Percentiles rank a stretch among this genome's conserved stretches.
phyloP scores from a whole-genome alignment of 2,329 filamentous ascomycete species.

The Arthrobotrys megalospora region DNA sequence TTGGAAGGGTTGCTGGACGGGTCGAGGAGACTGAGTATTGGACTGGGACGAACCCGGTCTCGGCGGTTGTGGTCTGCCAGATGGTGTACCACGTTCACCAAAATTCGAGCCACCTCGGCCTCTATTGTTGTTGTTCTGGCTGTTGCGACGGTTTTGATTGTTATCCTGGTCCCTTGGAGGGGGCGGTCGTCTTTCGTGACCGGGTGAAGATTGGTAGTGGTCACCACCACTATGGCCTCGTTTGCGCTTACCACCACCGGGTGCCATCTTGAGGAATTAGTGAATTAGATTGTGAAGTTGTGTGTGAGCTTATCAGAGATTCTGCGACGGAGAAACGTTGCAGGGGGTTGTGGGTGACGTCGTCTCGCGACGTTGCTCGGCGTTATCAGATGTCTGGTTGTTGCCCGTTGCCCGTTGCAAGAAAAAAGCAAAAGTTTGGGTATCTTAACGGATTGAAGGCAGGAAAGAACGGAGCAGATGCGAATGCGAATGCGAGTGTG shows the following conservation, averaged over 20 bases:
- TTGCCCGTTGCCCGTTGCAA: slow-evolving; percentile 33
- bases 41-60: slow-evolving; percentile 60
- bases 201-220: slow-evolving; percentile 53
- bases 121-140: slow-evolving; percentile 46
- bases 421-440: neutral
- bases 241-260: slow-evolving; percentile 59
- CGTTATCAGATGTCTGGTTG: slow-evolving; percentile 6
- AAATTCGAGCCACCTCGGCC: slow-evolving; percentile 42
- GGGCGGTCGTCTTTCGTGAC: slow-evolving; percentile 52
- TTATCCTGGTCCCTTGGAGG: slow-evolving; percentile 46
- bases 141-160: slow-evolving; percentile 34
- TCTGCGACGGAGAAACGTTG: neutral
- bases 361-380: neutral
- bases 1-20: slow-evolving; percentile 45
- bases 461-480: slow-evolving; percentile 24
- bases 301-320: neutral
- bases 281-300: neutral
- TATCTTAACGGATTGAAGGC: slow-evolving; percentile 38
- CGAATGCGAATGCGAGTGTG: neutral
- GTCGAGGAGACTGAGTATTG: slow-evolving; percentile 49
- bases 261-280: slow-evolving; percentile 46
- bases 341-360: slow-evolving; percentile 14
- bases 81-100: slow-evolving; percentile 44
- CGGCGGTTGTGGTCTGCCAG: slow-evolving; percentile 47
- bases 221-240: slow-evolving; percentile 50